Evolutionary conservation across 2,329 filamentous ascomycete species (phyloP).

Genomic region (Alternaria panax): DNA sequence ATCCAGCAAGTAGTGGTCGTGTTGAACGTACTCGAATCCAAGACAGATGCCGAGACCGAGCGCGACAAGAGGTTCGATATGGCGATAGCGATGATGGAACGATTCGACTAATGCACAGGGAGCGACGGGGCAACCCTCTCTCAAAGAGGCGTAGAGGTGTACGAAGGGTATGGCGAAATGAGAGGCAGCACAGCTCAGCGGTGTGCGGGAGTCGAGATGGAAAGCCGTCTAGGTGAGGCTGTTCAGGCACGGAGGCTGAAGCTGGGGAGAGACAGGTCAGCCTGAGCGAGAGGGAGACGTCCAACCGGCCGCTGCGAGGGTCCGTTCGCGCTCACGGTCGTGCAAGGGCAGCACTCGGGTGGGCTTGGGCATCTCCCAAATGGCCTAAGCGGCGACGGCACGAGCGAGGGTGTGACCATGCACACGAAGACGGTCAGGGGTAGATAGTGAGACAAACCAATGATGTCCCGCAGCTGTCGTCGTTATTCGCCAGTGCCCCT

Average conservation of each 20-base stretch:
- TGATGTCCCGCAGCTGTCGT: conserved; percentile 12
- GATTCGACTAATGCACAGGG: conserved; percentile 24
- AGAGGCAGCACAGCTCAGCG: conserved; percentile 48
- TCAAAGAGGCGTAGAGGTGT: conserved; percentile 44
- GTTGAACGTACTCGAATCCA: conserved; percentile 30
- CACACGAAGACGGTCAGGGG: conserved; percentile 30
- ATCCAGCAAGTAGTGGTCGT: conserved; percentile 19
- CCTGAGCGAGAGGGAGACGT: conserved; percentile 33
- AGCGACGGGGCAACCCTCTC: conserved; percentile 40
- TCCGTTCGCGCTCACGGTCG: conserved; percentile 27
- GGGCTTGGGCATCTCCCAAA: conserved; percentile 28
- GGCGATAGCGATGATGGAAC: conserved; percentile 18
- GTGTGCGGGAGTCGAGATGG: conserved; percentile 33
- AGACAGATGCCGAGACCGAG: conserved; percentile 24
- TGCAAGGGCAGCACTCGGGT: conserved; percentile 32
- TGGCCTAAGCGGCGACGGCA: conserved; percentile 31
- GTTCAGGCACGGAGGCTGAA: conserved; percentile 38
- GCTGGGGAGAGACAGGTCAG: conserved; percentile 37
- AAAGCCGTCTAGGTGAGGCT: conserved; percentile 36
- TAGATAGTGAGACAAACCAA: conserved; percentile 28
- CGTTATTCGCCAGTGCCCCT: conserved; percentile 26
- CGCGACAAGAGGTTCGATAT: conserved; percentile 22
- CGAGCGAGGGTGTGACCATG: conserved; percentile 25
- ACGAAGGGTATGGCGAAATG: conserved; percentile 33
- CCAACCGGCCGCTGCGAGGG: conserved; percentile 31